A percentile compares a stretch with the other conserved stretches of the same genome.
Conservation (phyloP, 345 rosid genomes). For the Citrus hindsii region DNA sequence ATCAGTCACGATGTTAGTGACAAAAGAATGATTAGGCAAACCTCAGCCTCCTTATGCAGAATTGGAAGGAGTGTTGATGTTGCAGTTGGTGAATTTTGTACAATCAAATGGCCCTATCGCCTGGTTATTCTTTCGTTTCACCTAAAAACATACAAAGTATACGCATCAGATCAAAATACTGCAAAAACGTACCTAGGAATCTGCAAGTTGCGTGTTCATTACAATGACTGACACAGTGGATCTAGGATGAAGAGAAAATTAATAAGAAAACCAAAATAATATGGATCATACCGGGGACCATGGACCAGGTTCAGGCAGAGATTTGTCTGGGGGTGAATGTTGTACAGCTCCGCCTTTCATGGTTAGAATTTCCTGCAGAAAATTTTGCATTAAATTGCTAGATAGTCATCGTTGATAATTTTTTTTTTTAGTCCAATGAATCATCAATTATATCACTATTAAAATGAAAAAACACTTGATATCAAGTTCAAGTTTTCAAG, state of each 20-base stretch:
- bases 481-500: not conserved
- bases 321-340: conserved; percentile 78
- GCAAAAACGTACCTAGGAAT: not conserved
- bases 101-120: conserved; percentile 90
- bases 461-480: no score
- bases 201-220: not conserved
- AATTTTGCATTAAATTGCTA: conserved; percentile 11
- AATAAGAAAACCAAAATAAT: not conserved
- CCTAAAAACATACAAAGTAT: conserved; percentile 38
- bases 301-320: conserved; percentile 73
- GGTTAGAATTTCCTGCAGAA: conserved; percentile 66
- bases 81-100: conserved; percentile 66
- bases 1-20: conserved; percentile 13
- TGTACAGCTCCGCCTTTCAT: conserved; percentile 85
- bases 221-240: not conserved
- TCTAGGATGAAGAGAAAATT: not conserved
- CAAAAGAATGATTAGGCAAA: conserved; percentile 25
- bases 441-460: not conserved
- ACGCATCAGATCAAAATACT: conserved; percentile 1
- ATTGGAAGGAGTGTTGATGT: conserved; percentile 22
- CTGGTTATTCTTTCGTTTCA: conserved; percentile 63
- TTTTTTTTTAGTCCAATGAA: not conserved
- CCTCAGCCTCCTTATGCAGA: conserved; percentile 20
- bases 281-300: conserved; percentile 80
- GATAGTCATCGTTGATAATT: not conserved